Base-by-base conservation (phyloP, 176 grass and related monocot species). In the Metroxylon sagu region DNA sequence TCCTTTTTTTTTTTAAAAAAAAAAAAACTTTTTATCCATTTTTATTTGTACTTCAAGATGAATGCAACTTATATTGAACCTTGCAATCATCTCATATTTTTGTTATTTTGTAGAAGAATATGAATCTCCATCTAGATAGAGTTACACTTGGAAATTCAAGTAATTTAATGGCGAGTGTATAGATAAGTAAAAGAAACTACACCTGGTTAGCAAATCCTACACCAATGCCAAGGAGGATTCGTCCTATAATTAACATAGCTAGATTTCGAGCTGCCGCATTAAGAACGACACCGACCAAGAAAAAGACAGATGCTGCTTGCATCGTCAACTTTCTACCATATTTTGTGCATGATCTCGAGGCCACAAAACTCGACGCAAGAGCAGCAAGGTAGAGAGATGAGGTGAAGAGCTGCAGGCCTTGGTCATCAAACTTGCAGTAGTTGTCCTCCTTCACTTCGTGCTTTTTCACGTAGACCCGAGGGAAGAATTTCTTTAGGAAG, bases 401-500 rank as follows among this genome's bases (percentile, higher is more conserved):
- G 5, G 63, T 66, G 50, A 66, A 66, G 25, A 66, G 26, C 49
- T 66, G 50, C 12, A 66, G 63, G 16, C 5, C 14, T 28, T 66
- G 63, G 39, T 52, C 16, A 25, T 66, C 23, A 53, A 26, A 81
- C 65, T 75, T 69, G 50, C 78, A 81, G 71, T 75, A 81, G 58
- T 81, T 75, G 78, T 70, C 30, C 27, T 80, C 71, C 31, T 75
- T 67, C 29, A 16, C 56, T 21, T 50, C 1, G 17, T 81, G 71
- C 18, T 81, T 81, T 29, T 59, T 74, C 14, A 57, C 17, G 59
- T 70, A 81, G 5, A 81, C 71, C 0, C 2, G 30, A 4, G 52
- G 78, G 53, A 81, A 81, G 43, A 81, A 75, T 52, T 75, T 57
- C 58, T 65, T 26, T 1, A 81, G 52, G 50, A 81, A 81, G 71